These are phyloP conservation scores for Aspergillus sp. DNA, from an alignment of 2,329 filamentous ascomycete genomes.

Conservation along the genomic window DNA sequence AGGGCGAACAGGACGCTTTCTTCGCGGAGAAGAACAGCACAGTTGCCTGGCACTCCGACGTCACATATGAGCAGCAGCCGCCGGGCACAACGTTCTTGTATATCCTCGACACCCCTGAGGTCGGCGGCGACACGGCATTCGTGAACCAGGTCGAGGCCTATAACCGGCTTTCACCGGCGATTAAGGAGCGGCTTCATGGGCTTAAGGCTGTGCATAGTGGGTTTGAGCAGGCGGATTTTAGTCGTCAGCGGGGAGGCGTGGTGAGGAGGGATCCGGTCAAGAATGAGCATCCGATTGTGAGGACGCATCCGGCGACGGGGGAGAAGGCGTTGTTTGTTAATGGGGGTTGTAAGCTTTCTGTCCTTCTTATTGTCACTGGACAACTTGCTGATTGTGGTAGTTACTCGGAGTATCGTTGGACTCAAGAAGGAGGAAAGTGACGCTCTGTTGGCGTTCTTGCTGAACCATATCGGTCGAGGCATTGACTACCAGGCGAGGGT, in stretches of 20 bases:
- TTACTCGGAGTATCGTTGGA: slow-evolving; percentile 40
- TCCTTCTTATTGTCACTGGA: not conserved
- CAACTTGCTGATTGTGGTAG: slow-evolving; percentile 15
- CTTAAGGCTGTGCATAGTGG: slow-evolving; percentile 77
- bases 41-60: slow-evolving; percentile 82
- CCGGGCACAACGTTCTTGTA: slow-evolving; percentile 89
- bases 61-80: slow-evolving; percentile 81
- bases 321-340: slow-evolving; percentile 42
- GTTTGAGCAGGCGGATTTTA: slow-evolving; percentile 71
- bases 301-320: slow-evolving; percentile 38
- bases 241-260: slow-evolving; percentile 62
- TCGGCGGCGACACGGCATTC: slow-evolving; percentile 81
- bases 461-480: slow-evolving; percentile 21
- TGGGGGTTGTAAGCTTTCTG: slow-evolving; percentile 20
- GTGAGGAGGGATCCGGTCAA: slow-evolving; percentile 72
- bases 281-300: slow-evolving; percentile 70
- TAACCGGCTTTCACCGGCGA: slow-evolving; percentile 70
- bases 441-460: slow-evolving; percentile 32
- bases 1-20: slow-evolving; percentile 59
- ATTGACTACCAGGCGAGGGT: slow-evolving; percentile 28
- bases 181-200: slow-evolving; percentile 75
- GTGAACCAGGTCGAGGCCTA: slow-evolving; percentile 77
- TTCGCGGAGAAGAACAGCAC: slow-evolving; percentile 70
- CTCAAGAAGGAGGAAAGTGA: slow-evolving; percentile 46
- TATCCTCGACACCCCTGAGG: slow-evolving; percentile 72